Conservation (phyloP, 2,329 filamentous ascomycete species). For the Cercospora citrullina region DNA sequence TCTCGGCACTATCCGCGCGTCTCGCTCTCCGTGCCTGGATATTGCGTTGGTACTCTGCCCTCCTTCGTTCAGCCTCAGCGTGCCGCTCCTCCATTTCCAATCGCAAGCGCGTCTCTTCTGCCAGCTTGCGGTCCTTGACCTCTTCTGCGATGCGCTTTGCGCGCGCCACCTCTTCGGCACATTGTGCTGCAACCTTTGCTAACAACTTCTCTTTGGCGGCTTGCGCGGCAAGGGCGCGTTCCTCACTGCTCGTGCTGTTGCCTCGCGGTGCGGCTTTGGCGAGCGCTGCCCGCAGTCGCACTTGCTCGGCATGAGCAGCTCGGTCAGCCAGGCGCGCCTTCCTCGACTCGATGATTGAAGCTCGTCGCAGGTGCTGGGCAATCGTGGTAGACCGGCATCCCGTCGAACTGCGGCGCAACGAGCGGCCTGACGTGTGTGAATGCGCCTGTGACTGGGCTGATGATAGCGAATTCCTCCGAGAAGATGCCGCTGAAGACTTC, state of each 20-base stretch:
- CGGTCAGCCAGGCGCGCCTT: slow-evolving; percentile 77
- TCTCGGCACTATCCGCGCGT: slow-evolving; percentile 47
- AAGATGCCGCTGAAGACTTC: slow-evolving; percentile 74
- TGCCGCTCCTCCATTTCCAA: slow-evolving; percentile 77
- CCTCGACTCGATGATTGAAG: slow-evolving; percentile 77
- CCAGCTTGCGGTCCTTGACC: slow-evolving; percentile 77
- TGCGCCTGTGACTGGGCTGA: slow-evolving; percentile 65
- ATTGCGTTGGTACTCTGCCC: slow-evolving; percentile 56
- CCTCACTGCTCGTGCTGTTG: slow-evolving; percentile 65
- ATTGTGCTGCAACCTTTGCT: slow-evolving; percentile 76
- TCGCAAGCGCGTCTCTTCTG: slow-evolving; percentile 68
- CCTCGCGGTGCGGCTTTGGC: slow-evolving; percentile 68
- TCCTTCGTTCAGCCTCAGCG: slow-evolving; percentile 72
- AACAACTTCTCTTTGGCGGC: slow-evolving; percentile 77
- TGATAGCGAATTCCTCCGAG: slow-evolving; percentile 76
- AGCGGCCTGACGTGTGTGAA: slow-evolving; percentile 66
- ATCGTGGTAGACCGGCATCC: slow-evolving; percentile 69
- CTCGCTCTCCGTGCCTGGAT: slow-evolving; percentile 49
- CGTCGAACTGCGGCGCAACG: slow-evolving; percentile 43
- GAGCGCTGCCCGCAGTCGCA: slow-evolving; percentile 71
- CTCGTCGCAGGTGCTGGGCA: slow-evolving; percentile 75
- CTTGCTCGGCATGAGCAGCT: slow-evolving; percentile 80
- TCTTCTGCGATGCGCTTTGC: slow-evolving; percentile 80
- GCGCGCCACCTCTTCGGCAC: slow-evolving; percentile 78
- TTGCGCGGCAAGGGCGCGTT: slow-evolving; percentile 73